Percentiles rank a stretch among this genome's conserved stretches.
Evolutionary conservation across 1,139 yeast species (phyloP).

Genomic region (Pneumocystis carinii): DNA sequence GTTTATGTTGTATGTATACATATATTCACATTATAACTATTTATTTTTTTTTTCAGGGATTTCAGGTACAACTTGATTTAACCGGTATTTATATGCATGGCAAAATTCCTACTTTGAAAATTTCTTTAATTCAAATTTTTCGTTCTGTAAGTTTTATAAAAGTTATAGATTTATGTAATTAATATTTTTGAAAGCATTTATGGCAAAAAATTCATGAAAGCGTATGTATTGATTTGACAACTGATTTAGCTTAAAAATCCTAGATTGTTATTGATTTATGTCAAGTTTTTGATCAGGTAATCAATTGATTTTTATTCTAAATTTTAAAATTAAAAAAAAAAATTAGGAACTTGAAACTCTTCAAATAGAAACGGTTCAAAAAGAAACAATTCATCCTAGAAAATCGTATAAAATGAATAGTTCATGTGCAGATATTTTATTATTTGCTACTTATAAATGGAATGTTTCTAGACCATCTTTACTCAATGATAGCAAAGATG

Average conservation of each 20-base stretch:
- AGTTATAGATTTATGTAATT: not conserved
- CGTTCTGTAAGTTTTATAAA: conserved; percentile 36
- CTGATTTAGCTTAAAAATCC: not conserved
- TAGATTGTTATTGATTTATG: conserved; percentile 73
- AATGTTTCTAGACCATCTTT: conserved; percentile 70
- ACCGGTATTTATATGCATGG: conserved; percentile 97
- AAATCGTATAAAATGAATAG: conserved; percentile 96
- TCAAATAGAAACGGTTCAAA: conserved; percentile 73
- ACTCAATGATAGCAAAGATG: conserved; percentile 33
- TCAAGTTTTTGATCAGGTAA: conserved; percentile 62
- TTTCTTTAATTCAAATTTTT: conserved; percentile 88
- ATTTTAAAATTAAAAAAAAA: not conserved
- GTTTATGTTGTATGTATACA: conserved; percentile 47
- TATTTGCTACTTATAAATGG: conserved; percentile 71
- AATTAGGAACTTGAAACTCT: conserved; percentile 53
- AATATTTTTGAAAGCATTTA: conserved; percentile 35
- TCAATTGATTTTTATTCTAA: not conserved
- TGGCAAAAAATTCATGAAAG: conserved; percentile 99
- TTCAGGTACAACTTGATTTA: conserved; percentile 84
- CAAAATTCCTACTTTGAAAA: conserved; percentile 90
- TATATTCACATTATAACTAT: not conserved
- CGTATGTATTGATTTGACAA: conserved; percentile 7
- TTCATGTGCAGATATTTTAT: conserved; percentile 78
- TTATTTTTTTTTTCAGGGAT: conserved; percentile 34
- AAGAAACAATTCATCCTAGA: conserved; percentile 90